Evolutionary conservation across 768 basidiomycete species (phyloP).

Genomic region (Leccinum variicolor): DNA sequence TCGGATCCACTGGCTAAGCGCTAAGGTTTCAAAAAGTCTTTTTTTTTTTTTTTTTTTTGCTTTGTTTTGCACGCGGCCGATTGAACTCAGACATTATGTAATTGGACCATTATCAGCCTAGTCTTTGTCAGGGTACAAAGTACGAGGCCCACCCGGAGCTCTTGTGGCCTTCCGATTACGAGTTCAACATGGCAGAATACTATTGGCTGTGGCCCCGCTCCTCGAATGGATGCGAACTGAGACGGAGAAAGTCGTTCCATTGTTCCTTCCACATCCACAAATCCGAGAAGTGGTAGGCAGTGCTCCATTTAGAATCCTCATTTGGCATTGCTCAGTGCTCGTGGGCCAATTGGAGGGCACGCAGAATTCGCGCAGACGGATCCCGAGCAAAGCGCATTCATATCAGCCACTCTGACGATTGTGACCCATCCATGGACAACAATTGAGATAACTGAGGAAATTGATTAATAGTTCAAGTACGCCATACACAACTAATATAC

Average conservation of each 20-base stretch:
- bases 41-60: not conserved
- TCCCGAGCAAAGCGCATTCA: not conserved
- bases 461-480: slow-evolving; percentile 30
- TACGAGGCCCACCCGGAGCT: not conserved
- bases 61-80: not conserved
- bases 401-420: not conserved
- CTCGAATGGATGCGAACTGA: not conserved
- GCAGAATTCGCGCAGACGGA: not conserved
- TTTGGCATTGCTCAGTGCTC: not conserved
- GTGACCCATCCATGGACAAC: not conserved
- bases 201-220: not conserved
- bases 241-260: not conserved
- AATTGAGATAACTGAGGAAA: not conserved
- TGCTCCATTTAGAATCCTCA: not conserved
- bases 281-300: not conserved
- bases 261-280: not conserved
- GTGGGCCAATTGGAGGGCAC: not conserved
- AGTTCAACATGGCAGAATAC: not conserved
- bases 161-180: not conserved
- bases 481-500: slow-evolving; percentile 34
- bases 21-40: not conserved
- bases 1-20: not conserved
- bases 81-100: not conserved
- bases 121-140: not conserved
- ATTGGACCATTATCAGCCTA: not conserved